phyloP scores from a whole-genome alignment of 257 asterid genomes.

The Primulina eburnea region DNA sequence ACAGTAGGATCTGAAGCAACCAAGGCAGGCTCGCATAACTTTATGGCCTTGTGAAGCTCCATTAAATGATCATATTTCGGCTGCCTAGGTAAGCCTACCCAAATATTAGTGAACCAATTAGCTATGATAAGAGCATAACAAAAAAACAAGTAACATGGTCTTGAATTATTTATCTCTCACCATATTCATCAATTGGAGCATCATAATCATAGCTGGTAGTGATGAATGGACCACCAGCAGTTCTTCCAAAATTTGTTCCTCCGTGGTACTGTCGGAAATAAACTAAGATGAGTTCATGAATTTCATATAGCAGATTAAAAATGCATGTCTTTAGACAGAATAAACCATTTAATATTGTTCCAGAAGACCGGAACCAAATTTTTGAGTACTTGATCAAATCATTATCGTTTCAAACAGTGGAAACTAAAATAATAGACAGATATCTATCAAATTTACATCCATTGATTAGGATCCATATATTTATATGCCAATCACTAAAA shows the following conservation, averaged over 20 bases:
- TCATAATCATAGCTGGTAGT: constrained; percentile 98
- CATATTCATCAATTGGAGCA: constrained; percentile 98
- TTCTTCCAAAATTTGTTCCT: constrained; percentile 94
- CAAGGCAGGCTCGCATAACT: constrained; percentile 66
- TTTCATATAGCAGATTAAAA: background rate
- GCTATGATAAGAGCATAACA: background rate
- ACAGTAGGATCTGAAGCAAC: constrained; percentile 61
- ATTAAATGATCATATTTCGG: constrained; percentile 83
- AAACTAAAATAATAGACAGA: background rate
- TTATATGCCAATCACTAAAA: background rate
- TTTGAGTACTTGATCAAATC: background rate
- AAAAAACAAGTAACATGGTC: background rate
- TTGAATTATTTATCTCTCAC: constrained; percentile 32
- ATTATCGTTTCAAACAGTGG: background rate
- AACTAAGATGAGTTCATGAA: background rate
- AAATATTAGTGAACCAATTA: constrained; percentile 10
- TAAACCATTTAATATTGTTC: background rate
- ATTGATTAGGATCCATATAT: background rate
- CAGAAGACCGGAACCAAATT: background rate
- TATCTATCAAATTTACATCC: background rate
- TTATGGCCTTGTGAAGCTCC: constrained; percentile 81
- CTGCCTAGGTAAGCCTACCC: constrained; percentile 75
- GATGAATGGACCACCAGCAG: constrained; percentile 93
- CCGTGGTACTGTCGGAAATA: constrained; percentile 68
- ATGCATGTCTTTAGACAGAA: background rate